A percentile compares a stretch with the other conserved stretches of the same genome.
These are phyloP conservation scores for Cymbidium sinense DNA, from an alignment of 106 monocot species.

Conservation along the genomic window DNA sequence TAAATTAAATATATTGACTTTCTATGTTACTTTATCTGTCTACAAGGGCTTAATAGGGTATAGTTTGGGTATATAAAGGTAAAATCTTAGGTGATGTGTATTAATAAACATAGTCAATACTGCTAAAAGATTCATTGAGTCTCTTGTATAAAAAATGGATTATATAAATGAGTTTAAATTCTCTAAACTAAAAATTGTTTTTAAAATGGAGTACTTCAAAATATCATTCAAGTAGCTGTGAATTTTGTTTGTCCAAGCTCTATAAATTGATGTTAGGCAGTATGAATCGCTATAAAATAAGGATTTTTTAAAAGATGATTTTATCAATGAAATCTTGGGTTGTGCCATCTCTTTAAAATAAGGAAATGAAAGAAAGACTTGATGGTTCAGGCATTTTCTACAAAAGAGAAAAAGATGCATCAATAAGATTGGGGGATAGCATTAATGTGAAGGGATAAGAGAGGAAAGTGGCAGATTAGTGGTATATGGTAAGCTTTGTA, in stretches of 20 bases:
- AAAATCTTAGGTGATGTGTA: not conserved
- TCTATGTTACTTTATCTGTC: not conserved
- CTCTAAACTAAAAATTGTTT: not conserved
- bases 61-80: not conserved
- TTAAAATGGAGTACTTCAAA: not conserved
- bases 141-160: not conserved
- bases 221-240: not conserved
- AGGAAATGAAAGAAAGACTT: not conserved
- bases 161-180: not conserved
- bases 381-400: not conserved
- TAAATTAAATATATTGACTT: too few relatives aligned
- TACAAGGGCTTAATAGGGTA: constrained; percentile 1
- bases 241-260: not conserved
- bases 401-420: not conserved
- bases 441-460: not conserved
- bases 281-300: not conserved
- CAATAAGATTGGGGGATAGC: not conserved
- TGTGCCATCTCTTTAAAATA: not conserved
- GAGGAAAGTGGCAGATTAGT: not conserved
- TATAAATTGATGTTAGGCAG: not conserved
- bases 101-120: not conserved
- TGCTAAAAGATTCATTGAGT: not conserved
- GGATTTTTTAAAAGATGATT: too few relatives aligned
- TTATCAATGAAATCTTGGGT: too few relatives aligned
- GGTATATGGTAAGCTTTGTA: not conserved